Evolutionary conservation across 2,329 filamentous ascomycete genomes (phyloP).

Genomic region (Magnaporthiopsis rhizophila): DNA sequence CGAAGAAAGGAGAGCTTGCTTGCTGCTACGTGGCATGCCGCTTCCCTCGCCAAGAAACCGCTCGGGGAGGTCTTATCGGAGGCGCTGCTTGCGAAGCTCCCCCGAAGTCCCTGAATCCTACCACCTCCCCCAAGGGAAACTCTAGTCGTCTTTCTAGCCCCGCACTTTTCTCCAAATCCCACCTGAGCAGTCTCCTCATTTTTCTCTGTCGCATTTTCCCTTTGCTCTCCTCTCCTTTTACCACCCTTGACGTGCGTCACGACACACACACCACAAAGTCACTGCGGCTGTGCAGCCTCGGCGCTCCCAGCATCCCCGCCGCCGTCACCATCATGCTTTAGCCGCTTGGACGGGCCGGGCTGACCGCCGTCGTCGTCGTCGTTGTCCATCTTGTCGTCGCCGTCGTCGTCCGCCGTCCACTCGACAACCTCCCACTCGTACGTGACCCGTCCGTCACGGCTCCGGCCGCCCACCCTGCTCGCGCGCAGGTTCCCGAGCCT

Average conservation of each 20-base stretch:
- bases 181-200: background rate
- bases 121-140: background rate
- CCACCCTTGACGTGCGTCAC: too few relatives aligned
- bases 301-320: constrained; percentile 9
- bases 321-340: constrained; percentile 38
- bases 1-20: background rate
- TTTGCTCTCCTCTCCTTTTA: background rate
- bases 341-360: constrained; percentile 38
- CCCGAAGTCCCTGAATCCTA: background rate
- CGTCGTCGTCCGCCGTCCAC: constrained; percentile 41
- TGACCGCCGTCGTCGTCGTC: constrained; percentile 17
- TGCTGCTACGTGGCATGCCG: background rate
- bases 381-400: constrained; percentile 17
- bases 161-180: background rate
- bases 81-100: background rate
- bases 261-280: background rate
- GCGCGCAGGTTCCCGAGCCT: constrained; percentile 58
- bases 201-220: too few relatives aligned
- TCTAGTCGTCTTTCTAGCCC: background rate
- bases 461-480: constrained; percentile 45
- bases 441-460: constrained; percentile 53
- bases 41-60: background rate
- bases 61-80: background rate
- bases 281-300: background rate
- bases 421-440: constrained; percentile 84